Conservation (phyloP, 1,139 yeast genomes). For the Geotrichum aggregatum region DNA sequence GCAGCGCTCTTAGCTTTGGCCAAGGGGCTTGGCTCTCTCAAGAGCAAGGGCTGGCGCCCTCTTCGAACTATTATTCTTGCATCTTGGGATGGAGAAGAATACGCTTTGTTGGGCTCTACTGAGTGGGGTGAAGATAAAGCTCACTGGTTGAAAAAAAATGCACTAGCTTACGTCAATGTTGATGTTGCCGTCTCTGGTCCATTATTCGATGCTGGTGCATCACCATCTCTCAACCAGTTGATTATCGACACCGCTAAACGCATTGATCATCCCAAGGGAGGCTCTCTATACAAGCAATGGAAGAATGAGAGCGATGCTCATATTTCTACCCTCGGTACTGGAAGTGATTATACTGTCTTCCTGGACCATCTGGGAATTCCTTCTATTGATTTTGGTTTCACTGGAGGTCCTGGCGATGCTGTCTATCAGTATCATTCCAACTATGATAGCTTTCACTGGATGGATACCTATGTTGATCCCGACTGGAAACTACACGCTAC, state of each 20-base stretch:
- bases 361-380: constrained; percentile 65
- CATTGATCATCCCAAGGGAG: constrained; percentile 44
- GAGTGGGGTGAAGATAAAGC: constrained; percentile 60
- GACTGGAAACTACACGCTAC: constrained; percentile 54
- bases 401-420: constrained; percentile 41
- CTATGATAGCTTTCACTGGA: constrained; percentile 67
- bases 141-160: constrained; percentile 43
- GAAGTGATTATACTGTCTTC: constrained; percentile 66
- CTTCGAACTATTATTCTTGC: constrained; percentile 55
- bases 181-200: constrained; percentile 60
- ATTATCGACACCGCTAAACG: constrained; percentile 42
- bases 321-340: constrained; percentile 54
- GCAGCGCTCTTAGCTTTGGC: constrained; percentile 57
- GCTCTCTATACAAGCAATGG: constrained; percentile 58
- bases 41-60: constrained; percentile 58
- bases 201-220: constrained; percentile 44
- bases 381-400: constrained; percentile 56
- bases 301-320: constrained; percentile 39
- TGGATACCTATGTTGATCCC: constrained; percentile 56
- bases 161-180: constrained; percentile 57
- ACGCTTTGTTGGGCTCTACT: constrained; percentile 63
- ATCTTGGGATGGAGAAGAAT: constrained; percentile 75
- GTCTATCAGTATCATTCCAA: constrained; percentile 68
- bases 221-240: constrained; percentile 50
- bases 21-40: constrained; percentile 51